Evolutionary conservation across 495 filamentous ascomycete genomes (phyloP).

Genomic region (Xylaria nigripes): DNA sequence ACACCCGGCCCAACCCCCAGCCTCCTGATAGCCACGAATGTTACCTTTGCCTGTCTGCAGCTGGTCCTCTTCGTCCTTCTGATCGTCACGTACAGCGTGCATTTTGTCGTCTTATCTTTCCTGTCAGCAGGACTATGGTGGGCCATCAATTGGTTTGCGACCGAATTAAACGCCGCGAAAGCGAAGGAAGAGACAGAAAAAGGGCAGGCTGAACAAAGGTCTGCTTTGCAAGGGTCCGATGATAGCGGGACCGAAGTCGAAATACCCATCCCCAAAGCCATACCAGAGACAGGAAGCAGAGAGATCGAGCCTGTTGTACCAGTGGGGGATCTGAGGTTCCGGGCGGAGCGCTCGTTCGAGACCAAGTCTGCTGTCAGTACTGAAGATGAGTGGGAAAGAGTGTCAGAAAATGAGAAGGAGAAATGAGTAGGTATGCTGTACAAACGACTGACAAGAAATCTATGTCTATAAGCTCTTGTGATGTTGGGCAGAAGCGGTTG

Average conservation of each 20-base stretch:
- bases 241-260: conserved; percentile 49
- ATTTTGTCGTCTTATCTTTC: conserved; percentile 74
- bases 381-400: conserved; percentile 53
- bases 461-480: neutral
- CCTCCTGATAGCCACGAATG: conserved; percentile 84
- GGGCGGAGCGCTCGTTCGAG: conserved; percentile 25
- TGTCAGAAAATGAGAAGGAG: conserved; percentile 49
- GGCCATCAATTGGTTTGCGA: conserved; percentile 93
- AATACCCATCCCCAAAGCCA: conserved; percentile 26
- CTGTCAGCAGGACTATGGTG: conserved; percentile 80
- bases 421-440: conserved; percentile 21
- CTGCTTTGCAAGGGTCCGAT: conserved; percentile 21
- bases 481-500: neutral
- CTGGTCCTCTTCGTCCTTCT: conserved; percentile 67
- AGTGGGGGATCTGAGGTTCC: conserved; percentile 35
- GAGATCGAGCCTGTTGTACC: conserved; percentile 33
- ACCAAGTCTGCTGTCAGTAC: conserved; percentile 43
- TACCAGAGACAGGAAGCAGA: conserved; percentile 21
- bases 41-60: conserved; percentile 78
- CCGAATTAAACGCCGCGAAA: conserved; percentile 62
- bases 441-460: neutral
- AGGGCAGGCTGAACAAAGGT: conserved; percentile 33
- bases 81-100: conserved; percentile 72
- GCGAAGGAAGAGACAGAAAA: conserved; percentile 54
- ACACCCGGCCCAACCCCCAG: conserved; percentile 81